Evolutionary conservation across 2,329 filamentous ascomycete species (phyloP), one percentile per base, ranked within the genome.

Genomic region (Escovopsis sp.): DNA sequence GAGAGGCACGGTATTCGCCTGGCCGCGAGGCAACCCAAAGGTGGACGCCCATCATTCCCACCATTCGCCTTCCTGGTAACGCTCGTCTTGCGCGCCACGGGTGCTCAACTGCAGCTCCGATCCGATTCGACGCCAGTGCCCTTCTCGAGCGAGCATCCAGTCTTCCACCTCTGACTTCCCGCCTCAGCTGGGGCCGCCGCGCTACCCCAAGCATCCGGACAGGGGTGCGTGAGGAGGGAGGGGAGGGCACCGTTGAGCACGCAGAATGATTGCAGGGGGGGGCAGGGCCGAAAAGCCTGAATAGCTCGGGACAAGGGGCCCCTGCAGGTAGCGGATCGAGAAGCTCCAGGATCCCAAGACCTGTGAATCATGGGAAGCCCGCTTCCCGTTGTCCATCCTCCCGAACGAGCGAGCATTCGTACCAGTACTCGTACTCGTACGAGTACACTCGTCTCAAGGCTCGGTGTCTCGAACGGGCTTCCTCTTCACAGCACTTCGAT

Each of bases 111-210:
- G 16, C 27, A 30, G 27, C 16, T 30, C 11, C 27, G n/a, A 31
- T 15, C 28, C 28, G 10, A 31, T 11, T n/a, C n/a, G n/a, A 31
- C n/a, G 31, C 19, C 31, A 33, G 14, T n/a, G 5, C 23, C 31
- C 21, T 13, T 21, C 31, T 25, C 17, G 11, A 25, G 13, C 14
- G n/a, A 17, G 12, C 14, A 16, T 33, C 17, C 34, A 35, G 25
- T 35, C 31, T 16, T 19, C 29, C 8, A 25, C 21, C 21, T 25
- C 21, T 11, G 4, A 25, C 3, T 4, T 25, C 21, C 21, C 21
- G 31, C 39, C 37, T 41, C 37, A 41, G 37, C 39, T 41, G 37
- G 39, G 34, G 34, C 36, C 34, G 34, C 39, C 35, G 38, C 21
- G 37, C 35, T 34, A 29, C 36, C 30, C 28, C 33, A 36, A 41